Base-by-base conservation (phyloP, 2,329 filamentous ascomycete species). In the Periconia digitata region DNA sequence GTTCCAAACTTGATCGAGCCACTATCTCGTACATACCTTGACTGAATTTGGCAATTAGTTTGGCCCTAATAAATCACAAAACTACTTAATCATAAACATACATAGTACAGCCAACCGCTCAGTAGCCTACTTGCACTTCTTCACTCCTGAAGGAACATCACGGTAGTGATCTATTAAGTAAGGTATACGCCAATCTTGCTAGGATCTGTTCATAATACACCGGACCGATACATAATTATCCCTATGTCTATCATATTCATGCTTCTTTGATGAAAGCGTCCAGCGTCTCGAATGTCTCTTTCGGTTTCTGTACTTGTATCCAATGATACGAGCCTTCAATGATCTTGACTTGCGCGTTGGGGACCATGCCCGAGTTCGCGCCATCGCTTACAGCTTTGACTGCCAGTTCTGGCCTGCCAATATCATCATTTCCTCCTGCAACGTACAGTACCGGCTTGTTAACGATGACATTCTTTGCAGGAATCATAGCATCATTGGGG, bases 251-350 rank as follows among this genome's bases (percentile, higher is more conserved):
- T n/a, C n/a, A n/a, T 70, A 72, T 3, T 62, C 58, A 0, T 40
- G 40, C 67, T 64, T 10, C 27, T 10, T 12, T 32, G 27, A 32
- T 12, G 27, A 32, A 32, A 13, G 27, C 3, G n/a, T 32, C 27
- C 27, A 32, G n/a, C 8, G n/a, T 4, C 10, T 32, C 27, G n/a
- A 32, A 32, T 4, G 27, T 32, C 27, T 32, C 27, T 32, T 32
- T 32, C n/a, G 27, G 27, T 10, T 32, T 32, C 27, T 32, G 27
- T 15, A 32, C 27, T 32, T 32, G 27, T 15, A 32, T 32, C 27
- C 27, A 32, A 15, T 32, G 27, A 3, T 13, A 10, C 27, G 27
- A 32, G n/a, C n/a, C 27, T 12, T 32, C 27, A 15, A 32, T 32
- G n/a, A 32, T 32, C 27, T 32, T 32, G 27, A 32, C 27, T 10